Percentiles rank a stretch among this genome's conserved stretches.
Evolutionary conservation across 2,329 filamentous ascomycete species (phyloP).

Genomic region (Leptographium lundbergii): DNA sequence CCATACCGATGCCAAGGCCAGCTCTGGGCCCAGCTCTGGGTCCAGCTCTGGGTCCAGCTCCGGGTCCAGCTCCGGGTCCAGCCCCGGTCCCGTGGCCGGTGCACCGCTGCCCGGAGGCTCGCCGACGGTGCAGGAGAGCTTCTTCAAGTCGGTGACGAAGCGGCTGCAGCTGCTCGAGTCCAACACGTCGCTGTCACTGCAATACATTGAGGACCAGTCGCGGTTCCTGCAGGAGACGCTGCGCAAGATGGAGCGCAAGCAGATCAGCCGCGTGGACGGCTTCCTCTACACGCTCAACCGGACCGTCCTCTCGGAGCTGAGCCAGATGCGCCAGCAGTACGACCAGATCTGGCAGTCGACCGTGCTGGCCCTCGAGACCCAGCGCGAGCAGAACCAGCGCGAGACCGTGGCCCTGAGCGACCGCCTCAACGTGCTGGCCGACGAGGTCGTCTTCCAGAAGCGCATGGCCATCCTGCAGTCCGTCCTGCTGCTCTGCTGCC

Average conservation of each 20-base stretch:
- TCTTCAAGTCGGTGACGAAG: slow-evolving; percentile 95
- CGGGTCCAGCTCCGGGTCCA: background rate
- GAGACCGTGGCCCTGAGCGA: slow-evolving; percentile 73
- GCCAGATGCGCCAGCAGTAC: slow-evolving; percentile 70
- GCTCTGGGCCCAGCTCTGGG: background rate
- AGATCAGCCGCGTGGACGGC: slow-evolving; percentile 66
- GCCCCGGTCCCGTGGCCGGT: slow-evolving; percentile 2
- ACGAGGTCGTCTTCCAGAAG: slow-evolving; percentile 79
- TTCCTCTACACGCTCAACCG: slow-evolving; percentile 79
- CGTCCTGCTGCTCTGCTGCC: slow-evolving; percentile 71
- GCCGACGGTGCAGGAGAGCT: slow-evolving; percentile 89
- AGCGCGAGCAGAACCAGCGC: slow-evolving; percentile 70
- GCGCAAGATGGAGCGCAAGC: slow-evolving; percentile 73
- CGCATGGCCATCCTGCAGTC: slow-evolving; percentile 89
- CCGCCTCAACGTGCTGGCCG: slow-evolving; percentile 78
- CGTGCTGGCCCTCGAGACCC: slow-evolving; percentile 77
- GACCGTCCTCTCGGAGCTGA: slow-evolving; percentile 73
- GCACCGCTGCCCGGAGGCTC: slow-evolving; percentile 30
- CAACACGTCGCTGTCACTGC: slow-evolving; percentile 82
- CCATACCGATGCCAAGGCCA: background rate
- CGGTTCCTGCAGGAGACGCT: slow-evolving; percentile 80
- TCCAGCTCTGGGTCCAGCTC: too few relatives aligned
- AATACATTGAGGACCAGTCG: slow-evolving; percentile 96
- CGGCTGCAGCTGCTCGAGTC: slow-evolving; percentile 81
- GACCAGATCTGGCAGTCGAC: slow-evolving; percentile 96